Base-by-base conservation (phyloP, 306 rosid species). In the Abrus precatorius region DNA sequence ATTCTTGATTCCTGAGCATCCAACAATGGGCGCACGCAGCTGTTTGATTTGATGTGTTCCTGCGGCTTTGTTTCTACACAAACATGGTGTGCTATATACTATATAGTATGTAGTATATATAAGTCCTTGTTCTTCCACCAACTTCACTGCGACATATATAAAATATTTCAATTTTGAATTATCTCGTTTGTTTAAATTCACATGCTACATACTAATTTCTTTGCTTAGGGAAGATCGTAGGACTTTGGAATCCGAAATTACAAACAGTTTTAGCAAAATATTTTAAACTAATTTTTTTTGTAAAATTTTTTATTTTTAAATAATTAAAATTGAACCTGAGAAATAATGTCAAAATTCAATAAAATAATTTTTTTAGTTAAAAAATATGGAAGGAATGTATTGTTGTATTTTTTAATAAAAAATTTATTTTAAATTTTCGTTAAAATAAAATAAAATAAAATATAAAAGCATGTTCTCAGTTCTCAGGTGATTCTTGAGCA, bases 21-120 rank as follows among this genome's bases (percentile, higher is more conserved):
- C 61, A 74, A 60, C 84, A 50, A 50, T 73, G 81, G 84, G 84
- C 81, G 59, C 53, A 56, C 73, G 36, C 20, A 38, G 77, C 69
- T 62, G 30, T 68, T 55, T 57, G 68, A 67, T 79, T 55, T 73
- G 67, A 56, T 74, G 77, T 40, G 40, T 50, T 57, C 64, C 56
- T 36, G 27, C 36, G 36, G 70, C 61, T 79, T 67, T 50, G 8
- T 30, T 56, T 28, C 0, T 5, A 3, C 49, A 7, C 36, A 20
- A 47, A 45, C 57, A 60, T 57, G 73, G 76, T 20, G 20, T 20
- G 20, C 20, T 20, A 20, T 20, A 20, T 20, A 1, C 50, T 38
- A 11, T 1, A n/a, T n/a, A n/a, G n/a, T n/a, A n/a, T n/a, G n/a
- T n/a, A n/a, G n/a, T n/a, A n/a, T n/a, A n/a, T n/a, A 5, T 40